A percentile compares a stretch with the other conserved stretches of the same genome.
phyloP scores from a whole-genome alignment of 805 yeast species.

The Vanderwaltozyma verrucispora region DNA sequence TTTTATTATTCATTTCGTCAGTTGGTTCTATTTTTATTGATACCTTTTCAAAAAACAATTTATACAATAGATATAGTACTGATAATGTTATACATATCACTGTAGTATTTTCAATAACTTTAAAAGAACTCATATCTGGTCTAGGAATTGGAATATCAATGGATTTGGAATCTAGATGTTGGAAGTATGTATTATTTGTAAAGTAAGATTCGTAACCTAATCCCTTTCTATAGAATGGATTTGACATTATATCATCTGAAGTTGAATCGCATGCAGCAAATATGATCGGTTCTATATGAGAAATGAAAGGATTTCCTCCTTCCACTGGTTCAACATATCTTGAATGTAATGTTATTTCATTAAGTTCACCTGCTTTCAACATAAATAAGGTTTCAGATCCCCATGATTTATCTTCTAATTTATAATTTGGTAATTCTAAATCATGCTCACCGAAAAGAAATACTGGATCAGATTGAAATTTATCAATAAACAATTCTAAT shows the following conservation, averaged over 20 bases:
- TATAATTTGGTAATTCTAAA: constrained; percentile 46
- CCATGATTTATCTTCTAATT: constrained; percentile 24
- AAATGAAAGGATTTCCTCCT: constrained; percentile 4
- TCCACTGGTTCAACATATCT: constrained; percentile 37
- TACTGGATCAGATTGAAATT: constrained; percentile 39
- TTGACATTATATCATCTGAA: constrained; percentile 15
- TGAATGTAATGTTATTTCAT: constrained; percentile 39
- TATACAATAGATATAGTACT: constrained; percentile 24
- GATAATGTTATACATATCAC: constrained; percentile 28
- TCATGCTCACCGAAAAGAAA: constrained; percentile 46
- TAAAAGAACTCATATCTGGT: constrained; percentile 27
- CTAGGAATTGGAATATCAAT: constrained; percentile 34
- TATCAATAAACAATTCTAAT: constrained; percentile 40
- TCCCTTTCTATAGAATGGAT: constrained; percentile 32
- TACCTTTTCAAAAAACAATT: constrained; percentile 4
- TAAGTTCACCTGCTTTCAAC: constrained; percentile 16
- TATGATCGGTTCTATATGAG: constrained; percentile 30
- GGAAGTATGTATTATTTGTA: constrained; percentile 36
- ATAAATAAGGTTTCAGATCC: constrained; percentile 39
- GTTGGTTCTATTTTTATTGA: neutral
- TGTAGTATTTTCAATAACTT: constrained; percentile 30
- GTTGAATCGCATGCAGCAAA: constrained; percentile 42
- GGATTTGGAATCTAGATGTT: constrained; percentile 20
- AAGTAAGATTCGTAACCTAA: constrained; percentile 39
- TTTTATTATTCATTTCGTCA: neutral